Percentiles rank a stretch among this genome's conserved stretches.
These are phyloP conservation scores for Inga laurina DNA, from an alignment of 306 rosid species.

Conservation along the genomic window DNA sequence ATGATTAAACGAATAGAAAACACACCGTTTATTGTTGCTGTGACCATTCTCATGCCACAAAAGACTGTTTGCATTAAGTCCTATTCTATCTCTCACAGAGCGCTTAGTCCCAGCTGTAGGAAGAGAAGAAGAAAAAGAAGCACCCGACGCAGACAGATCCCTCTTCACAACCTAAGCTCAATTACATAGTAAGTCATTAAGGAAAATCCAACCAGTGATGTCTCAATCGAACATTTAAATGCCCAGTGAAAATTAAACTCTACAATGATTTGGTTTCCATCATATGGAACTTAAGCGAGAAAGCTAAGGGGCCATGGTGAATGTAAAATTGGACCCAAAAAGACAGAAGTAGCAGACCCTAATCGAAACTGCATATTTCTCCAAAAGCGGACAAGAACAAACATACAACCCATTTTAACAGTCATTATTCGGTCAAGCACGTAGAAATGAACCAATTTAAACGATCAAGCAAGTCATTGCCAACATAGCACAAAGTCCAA, in stretches of 20 bases:
- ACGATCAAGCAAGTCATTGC: background rate
- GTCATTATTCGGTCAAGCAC: slow-evolving; percentile 14
- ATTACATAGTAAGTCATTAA: slow-evolving; percentile 22
- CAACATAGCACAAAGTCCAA: slow-evolving; percentile 13
- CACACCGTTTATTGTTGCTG: slow-evolving; percentile 65
- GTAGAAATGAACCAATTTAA: slow-evolving; percentile 8
- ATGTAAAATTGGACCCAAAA: background rate
- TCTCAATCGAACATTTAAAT: slow-evolving; percentile 5
- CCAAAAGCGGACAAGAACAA: slow-evolving; percentile 19
- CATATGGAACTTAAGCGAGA: background rate
- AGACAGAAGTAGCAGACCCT: background rate
- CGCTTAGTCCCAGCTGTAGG: slow-evolving; percentile 71
- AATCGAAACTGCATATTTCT: background rate
- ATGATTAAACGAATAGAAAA: slow-evolving; percentile 22
- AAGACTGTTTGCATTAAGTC: slow-evolving; percentile 54
- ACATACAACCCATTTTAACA: background rate
- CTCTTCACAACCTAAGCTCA: slow-evolving; percentile 82
- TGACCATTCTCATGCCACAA: slow-evolving; percentile 47
- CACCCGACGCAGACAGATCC: slow-evolving; percentile 48
- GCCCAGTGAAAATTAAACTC: background rate
- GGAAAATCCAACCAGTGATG: slow-evolving; percentile 18
- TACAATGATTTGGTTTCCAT: background rate
- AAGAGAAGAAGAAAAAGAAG: slow-evolving; percentile 48
- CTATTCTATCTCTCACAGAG: slow-evolving; percentile 89
- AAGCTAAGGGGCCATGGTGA: background rate